Conservation (phyloP, 2,329 filamentous ascomycete species). For the Raffaelea ambrosiae region DNA sequence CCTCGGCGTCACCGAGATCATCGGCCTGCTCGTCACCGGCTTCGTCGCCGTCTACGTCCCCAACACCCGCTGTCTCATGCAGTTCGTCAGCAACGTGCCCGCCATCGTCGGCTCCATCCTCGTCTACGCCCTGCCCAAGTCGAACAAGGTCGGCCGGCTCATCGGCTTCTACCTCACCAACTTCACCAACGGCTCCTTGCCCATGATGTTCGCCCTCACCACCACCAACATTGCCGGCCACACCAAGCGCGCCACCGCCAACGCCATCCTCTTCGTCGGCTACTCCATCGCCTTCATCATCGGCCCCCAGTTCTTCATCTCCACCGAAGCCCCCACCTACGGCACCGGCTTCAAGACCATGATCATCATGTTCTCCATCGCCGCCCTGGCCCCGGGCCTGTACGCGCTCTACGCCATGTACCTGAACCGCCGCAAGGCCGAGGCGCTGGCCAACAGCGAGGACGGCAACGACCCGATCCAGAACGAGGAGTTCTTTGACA, state of each 20-base stretch:
- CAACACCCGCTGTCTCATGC: constrained; percentile 34
- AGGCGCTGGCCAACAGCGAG: not conserved
- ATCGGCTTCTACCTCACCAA: constrained; percentile 41
- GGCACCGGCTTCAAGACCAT: constrained; percentile 8
- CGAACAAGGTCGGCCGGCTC: constrained; percentile 37
- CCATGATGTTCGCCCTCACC: constrained; percentile 52
- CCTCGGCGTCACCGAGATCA: constrained; percentile 50
- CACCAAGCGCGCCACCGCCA: constrained; percentile 51
- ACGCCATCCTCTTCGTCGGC: constrained; percentile 41
- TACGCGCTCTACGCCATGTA: not conserved
- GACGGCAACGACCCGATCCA: not conserved
- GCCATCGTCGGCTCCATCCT: constrained; percentile 32
- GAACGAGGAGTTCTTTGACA: constrained; percentile 12
- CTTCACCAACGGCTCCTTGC: constrained; percentile 39
- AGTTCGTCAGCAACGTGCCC: constrained; percentile 8
- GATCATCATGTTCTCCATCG: constrained; percentile 1
- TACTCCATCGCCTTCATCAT: constrained; percentile 6
- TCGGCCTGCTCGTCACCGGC: constrained; percentile 47
- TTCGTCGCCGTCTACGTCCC: constrained; percentile 30
- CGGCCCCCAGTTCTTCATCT: constrained; percentile 11
- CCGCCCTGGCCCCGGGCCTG: not conserved
- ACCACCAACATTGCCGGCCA: constrained; percentile 58
- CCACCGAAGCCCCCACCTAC: constrained; percentile 3
- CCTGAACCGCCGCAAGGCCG: not conserved
- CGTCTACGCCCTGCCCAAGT: constrained; percentile 32